Conservation (phyloP, 805 yeast genomes). For the Diddensiella santjacobensis region DNA sequence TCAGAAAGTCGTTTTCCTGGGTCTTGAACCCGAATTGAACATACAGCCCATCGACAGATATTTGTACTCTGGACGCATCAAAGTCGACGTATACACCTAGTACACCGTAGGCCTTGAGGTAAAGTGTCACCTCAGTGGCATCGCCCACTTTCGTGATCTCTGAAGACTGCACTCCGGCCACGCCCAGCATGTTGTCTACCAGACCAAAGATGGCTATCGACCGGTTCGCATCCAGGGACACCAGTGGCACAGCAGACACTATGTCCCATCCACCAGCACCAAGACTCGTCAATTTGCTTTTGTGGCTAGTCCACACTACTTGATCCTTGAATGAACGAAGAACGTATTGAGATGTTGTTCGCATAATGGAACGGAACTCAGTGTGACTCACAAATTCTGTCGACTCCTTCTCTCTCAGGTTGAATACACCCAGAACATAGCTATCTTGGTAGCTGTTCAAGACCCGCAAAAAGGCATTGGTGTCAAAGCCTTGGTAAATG, state of each 20-base stretch:
- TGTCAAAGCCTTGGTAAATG: constrained; percentile 17
- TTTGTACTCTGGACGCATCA: not conserved
- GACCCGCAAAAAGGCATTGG: constrained; percentile 9
- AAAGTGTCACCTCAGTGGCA: not conserved
- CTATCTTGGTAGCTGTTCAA: constrained; percentile 1
- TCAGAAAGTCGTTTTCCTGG: not conserved
- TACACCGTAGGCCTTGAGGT: constrained; percentile 15
- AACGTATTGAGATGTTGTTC: not conserved
- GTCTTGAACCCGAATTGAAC: no score
- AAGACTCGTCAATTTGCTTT: not conserved
- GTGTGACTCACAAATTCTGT: not conserved
- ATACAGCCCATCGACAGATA: not conserved
- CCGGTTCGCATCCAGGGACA: not conserved
- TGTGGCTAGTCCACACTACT: constrained; percentile 1
- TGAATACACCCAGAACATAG: constrained; percentile 1
- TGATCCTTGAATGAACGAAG: constrained; percentile 9
- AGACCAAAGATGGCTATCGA: constrained; percentile 17
- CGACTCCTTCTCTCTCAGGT: not conserved
- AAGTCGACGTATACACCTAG: constrained; percentile 12
- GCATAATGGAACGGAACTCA: not conserved
- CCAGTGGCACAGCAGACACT: constrained; percentile 9
- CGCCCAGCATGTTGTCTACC: constrained; percentile 18
- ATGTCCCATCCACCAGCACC: constrained; percentile 20
- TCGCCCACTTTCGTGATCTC: not conserved
- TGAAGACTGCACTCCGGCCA: constrained; percentile 14